Base-by-base conservation (phyloP, 805 yeast species). In the Limtongozyma cylindracea region DNA sequence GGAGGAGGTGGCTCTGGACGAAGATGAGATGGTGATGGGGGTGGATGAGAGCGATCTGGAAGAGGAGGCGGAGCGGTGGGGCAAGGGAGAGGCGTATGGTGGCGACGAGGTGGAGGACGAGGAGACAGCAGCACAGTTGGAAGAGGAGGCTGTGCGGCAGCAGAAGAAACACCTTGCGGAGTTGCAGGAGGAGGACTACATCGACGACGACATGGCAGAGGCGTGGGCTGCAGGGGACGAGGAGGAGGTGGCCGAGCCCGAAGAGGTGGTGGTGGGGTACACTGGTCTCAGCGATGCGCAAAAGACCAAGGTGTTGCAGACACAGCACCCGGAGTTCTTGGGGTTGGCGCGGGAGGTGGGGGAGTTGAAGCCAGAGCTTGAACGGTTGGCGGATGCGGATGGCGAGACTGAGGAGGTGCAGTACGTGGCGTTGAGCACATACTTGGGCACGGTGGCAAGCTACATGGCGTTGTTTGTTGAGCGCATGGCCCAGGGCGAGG, bases 221-320 rank as follows among this genome's bases (percentile, higher is more conserved):
- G 91, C 73, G 30, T 84, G 95, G 93, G 6, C 15, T 5, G 50
- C n/a, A n/a, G n/a, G n/a, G n/a, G n/a, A n/a, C n/a, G n/a, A n/a
- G n/a, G 26, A 25, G 5, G 23, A 29, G 4, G 27, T 28, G 19
- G 33, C 25, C 10, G 26, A 27, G 18, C 33, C 31, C 21, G 27
- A 23, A 14, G 20, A 19, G n/a, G 29, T 26, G 12, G 33, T 34
- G 13, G 23, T 38, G 13, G 31, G 28, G 8, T 25, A 21, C 8
- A 31, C 80, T 39, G 67, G 63, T 25, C 40, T 51, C 4, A 52
- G 51, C 12, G 15, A 13, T n/a, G n/a, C n/a, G n/a, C 69, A 66
- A 15, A 60, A 62, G 32, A 37, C 49, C 23, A 51, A 58, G 20
- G 43, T 69, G 19, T 44, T 84, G 26, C 49, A 56, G 13, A 56